These are phyloP conservation scores for Calonectria ilicicola DNA, from an alignment of 2,329 filamentous ascomycete genomes.

Conservation along the genomic window DNA sequence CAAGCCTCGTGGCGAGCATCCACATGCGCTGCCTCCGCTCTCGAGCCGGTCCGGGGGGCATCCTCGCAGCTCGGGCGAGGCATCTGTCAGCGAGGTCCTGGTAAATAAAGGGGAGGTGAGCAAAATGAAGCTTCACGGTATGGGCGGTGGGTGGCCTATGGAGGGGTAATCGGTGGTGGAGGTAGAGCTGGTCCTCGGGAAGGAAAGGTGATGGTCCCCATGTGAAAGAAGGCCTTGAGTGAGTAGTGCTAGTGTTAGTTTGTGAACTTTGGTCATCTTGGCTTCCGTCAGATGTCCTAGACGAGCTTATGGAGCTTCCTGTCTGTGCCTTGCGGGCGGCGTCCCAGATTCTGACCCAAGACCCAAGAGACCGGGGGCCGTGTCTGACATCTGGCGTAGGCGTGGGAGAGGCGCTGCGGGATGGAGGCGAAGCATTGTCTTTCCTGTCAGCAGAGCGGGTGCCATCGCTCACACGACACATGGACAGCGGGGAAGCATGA, in stretches of 20 bases:
- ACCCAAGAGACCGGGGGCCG: background rate
- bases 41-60: background rate
- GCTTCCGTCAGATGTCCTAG: background rate
- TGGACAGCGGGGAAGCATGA: background rate
- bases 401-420: background rate
- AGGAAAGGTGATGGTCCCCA: constrained; percentile 9
- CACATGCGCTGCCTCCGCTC: constrained; percentile 21
- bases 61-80: constrained; percentile 9
- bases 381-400: background rate
- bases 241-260: background rate
- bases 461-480: background rate
- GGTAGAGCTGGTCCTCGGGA: constrained; percentile 28
- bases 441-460: background rate
- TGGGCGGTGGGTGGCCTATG: constrained; percentile 10
- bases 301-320: background rate
- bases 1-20: constrained; percentile 19
- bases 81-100: constrained; percentile 23
- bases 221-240: background rate
- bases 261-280: background rate
- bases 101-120: constrained; percentile 18
- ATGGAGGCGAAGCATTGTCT: background rate
- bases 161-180: constrained; percentile 27
- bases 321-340: background rate
- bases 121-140: constrained; percentile 10
- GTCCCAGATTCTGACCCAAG: background rate